Percentiles rank a stretch among this genome's conserved stretches.
These are phyloP conservation scores for Lasiodiplodia hormozganensis DNA, from an alignment of 2,329 filamentous ascomycete genomes.

Conservation along the genomic window DNA sequence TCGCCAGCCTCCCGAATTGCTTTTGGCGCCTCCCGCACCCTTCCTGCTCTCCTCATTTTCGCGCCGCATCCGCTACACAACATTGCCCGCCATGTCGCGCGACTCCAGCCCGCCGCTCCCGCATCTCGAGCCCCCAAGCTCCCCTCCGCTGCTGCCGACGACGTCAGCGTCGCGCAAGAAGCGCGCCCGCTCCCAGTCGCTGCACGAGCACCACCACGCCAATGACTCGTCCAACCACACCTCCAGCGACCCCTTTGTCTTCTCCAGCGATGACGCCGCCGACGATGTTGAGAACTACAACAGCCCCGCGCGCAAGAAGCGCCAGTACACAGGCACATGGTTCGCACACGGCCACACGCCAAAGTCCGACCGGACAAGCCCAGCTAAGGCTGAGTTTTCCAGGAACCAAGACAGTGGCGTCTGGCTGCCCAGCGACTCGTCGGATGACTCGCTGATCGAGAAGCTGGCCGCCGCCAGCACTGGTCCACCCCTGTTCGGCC, in stretches of 20 bases:
- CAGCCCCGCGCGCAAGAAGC: conserved; percentile 64
- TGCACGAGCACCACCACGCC: conserved; percentile 9
- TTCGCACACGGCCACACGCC: conserved; percentile 61
- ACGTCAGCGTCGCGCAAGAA: conserved; percentile 20
- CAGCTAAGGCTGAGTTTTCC: conserved; percentile 59
- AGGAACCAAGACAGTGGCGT: conserved; percentile 73
- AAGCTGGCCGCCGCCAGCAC: conserved; percentile 37
- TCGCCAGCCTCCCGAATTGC: conserved; percentile 23
- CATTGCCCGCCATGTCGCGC: conserved; percentile 24
- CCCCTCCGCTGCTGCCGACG: conserved; percentile 26
- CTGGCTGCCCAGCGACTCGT: conserved; percentile 69
- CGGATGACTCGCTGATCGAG: conserved; percentile 56
- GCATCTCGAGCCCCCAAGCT: conserved; percentile 28
- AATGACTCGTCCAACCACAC: conserved; percentile 55
- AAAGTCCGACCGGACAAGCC: conserved; percentile 37
- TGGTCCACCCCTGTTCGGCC: conserved; percentile 26
- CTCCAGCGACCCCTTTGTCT: conserved; percentile 68
- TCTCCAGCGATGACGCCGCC: conserved; percentile 70
- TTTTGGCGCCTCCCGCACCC: conserved; percentile 1
- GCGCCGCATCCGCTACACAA: conserved; percentile 9
- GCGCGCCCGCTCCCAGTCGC: conserved; percentile 22
- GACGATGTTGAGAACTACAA: conserved; percentile 68
- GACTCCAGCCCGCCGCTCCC: conserved; percentile 20
- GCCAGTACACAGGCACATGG: conserved; percentile 71
- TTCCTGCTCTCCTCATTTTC: conserved; percentile 5